Base-by-base conservation (phyloP, 306 rosid genomes). In the Vigna radiata region DNA sequence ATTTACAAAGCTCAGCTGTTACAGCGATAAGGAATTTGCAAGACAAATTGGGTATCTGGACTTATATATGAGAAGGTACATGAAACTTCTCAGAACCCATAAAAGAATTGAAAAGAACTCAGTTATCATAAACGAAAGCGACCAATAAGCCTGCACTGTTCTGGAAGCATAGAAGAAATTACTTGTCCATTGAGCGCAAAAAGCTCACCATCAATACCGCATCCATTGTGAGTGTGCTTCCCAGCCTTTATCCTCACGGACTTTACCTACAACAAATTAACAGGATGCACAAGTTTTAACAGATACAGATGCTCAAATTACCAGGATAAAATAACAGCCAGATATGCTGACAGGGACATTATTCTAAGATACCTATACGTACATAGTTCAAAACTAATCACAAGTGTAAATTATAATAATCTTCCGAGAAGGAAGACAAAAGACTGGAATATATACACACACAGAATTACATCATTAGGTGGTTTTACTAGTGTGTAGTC, bases 161-260 rank as follows among this genome's bases (percentile, higher is more conserved):
- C 99, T 2, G 99, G 99, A 82, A 92, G 97, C 90, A 95, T 56
- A 27, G 96, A 84, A 47, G 98, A 95, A 61, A 90, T 68, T 50
- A 90, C 88, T 87, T 92, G 96, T 46, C 97, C 99, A 75, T 84
- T 85, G 61, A 91, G 96, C 18, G 91, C 87, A 81, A 95, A 95
- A 70, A 95, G 90, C 88, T 95, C 99, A 59, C 99, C 99, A 88
- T 95, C 99, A 81, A 95, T 95, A 53, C 99, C 99, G 72, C 99
- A 95, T 7, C 99, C 93, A 15, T 85, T 89, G 81, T 92, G 96
- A 58, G 88, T 88, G 87, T 89, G 98, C 87, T 95, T 92, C 70
- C 89, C 97, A 8, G 91, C 79, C 83, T 91, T 90, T 73, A 95
- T 90, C 91, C 89, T 95, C 85, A 95, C 97, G 0, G 93, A 89